These are phyloP conservation scores for Neurospora sp. DNA, from an alignment of 495 filamentous ascomycete species.

Conservation along the genomic window DNA sequence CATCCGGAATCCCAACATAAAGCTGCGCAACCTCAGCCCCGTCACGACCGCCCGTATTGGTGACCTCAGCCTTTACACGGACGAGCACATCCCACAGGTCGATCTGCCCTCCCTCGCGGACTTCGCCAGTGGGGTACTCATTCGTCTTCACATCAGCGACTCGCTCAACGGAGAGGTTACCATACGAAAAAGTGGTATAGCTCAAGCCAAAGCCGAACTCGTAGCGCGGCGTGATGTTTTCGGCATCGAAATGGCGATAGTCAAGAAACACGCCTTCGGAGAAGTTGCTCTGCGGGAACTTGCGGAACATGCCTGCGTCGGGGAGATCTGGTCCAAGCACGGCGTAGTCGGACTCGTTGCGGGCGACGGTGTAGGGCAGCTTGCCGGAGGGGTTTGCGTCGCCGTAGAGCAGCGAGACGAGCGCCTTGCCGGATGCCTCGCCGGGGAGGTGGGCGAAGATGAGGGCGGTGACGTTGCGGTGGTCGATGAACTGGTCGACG, in stretches of 20 bases:
- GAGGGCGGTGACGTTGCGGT: conserved; percentile 55
- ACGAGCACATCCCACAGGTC: conserved; percentile 50
- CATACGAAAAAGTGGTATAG: conserved; percentile 54
- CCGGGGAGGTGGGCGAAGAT: conserved; percentile 53
- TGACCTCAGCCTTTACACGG: conserved; percentile 40
- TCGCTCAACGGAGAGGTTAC: conserved; percentile 27
- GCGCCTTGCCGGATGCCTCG: conserved; percentile 46
- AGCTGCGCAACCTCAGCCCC: conserved; percentile 53
- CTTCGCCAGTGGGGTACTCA: conserved; percentile 25
- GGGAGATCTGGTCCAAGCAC: conserved; percentile 25
- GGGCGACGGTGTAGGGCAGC: conserved; percentile 63
- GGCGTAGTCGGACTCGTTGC: conserved; percentile 52
- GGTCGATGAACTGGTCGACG: conserved; percentile 47
- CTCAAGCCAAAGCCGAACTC: conserved; percentile 66
- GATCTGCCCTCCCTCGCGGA: conserved; percentile 46
- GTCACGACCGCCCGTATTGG: conserved; percentile 42
- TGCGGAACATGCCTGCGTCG: conserved; percentile 17
- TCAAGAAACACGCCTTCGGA: conserved; percentile 56
- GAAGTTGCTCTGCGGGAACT: conserved; percentile 53
- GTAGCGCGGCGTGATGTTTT: conserved; percentile 53
- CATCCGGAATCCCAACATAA: conserved; percentile 48
- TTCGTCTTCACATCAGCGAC: conserved; percentile 16
- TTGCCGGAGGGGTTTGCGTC: conserved; percentile 50
- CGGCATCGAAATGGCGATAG: conserved; percentile 55
- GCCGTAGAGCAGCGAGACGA: conserved; percentile 52